A percentile compares a stretch with the other conserved stretches of the same genome.
Conservation (phyloP, 208 protist species). For the Hexamita inflata region DNA sequence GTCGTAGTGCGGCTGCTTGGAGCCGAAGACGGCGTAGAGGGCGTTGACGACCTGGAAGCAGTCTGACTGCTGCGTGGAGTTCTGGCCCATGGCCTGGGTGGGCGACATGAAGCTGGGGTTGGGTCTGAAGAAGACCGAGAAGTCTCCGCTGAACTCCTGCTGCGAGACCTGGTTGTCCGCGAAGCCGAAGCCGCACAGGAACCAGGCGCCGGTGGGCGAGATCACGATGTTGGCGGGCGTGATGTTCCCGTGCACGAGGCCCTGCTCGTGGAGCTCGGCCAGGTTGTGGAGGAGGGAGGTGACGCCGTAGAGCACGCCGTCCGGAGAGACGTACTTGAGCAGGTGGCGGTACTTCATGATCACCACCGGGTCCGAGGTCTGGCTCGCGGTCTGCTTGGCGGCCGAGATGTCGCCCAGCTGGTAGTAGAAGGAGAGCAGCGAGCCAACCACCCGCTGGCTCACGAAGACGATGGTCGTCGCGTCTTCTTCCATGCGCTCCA, state of each 20-base stretch:
- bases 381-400: too few species aligned
- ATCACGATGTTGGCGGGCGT: conserved; percentile 24
- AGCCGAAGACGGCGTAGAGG: conserved; percentile 1
- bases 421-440: too few species aligned
- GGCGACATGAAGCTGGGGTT: not conserved
- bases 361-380: too few species aligned
- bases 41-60: not conserved
- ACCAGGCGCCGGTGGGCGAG: not conserved
- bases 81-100: not conserved
- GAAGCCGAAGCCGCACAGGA: not conserved
- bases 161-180: not conserved
- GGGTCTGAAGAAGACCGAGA: not conserved
- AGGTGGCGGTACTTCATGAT: too few species aligned
- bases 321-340: conserved; percentile 1
- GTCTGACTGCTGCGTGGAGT: not conserved
- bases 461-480: too few species aligned
- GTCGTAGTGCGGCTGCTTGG: too few species aligned
- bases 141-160: not conserved
- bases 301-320: not conserved
- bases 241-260: conserved; percentile 1
- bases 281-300: not conserved
- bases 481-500: too few species aligned
- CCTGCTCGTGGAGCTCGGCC: not conserved
- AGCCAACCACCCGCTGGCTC: too few species aligned
- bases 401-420: too few species aligned